Evolutionary conservation across 2,329 filamentous ascomycete species (phyloP), one percentile per base, ranked within the genome.

Genomic region (Arthrinium phaeospermum): DNA sequence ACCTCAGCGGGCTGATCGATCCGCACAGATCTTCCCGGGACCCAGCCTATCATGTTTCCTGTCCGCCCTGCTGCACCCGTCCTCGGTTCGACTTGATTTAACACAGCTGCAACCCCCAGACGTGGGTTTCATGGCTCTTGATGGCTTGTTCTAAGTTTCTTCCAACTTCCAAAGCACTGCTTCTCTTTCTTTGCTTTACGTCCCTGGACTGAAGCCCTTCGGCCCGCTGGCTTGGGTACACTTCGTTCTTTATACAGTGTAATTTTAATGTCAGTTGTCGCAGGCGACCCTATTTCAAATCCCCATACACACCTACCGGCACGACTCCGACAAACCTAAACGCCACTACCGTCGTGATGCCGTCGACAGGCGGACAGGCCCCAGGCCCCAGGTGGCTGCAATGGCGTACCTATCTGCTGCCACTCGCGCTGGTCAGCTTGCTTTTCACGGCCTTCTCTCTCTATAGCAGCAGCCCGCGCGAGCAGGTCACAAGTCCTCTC

Each of bases 161-260:
- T 64, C 57, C 30, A 41, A 13, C 57, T 41, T 22, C 57, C n/a
- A 22, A 41, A 41, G 57, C 57, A 41, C 22, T 37, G 22, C n/a
- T 64, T 22, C 57, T n/a, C 57, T 41, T 64, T 37, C 30, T 61
- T 37, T 41, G 30, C 57, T 64, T 64, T 8, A 64, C 34, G 57
- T 64, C 57, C 10, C 13, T 64, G 57, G 57, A 64, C 57, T 64
- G 57, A 64, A 41, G 19, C 57, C 57, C 10, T 64, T 37, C 30
- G 57, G 57, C 57, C 57, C 57, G 34, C 57, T 41, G 57, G 57
- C 57, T 64, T 64, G 57, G 57, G 57, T 64, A 64, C 34, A 64
- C 34, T 64, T 64, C 30, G 57, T 41, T 64, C 57, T 64, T 64
- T 64, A 41, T 14, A 41, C 34, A 64, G 57, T 68, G 6, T 68